These are phyloP conservation scores for Boletus huronensis DNA, from an alignment of 768 basidiomycete species.

Conservation along the genomic window DNA sequence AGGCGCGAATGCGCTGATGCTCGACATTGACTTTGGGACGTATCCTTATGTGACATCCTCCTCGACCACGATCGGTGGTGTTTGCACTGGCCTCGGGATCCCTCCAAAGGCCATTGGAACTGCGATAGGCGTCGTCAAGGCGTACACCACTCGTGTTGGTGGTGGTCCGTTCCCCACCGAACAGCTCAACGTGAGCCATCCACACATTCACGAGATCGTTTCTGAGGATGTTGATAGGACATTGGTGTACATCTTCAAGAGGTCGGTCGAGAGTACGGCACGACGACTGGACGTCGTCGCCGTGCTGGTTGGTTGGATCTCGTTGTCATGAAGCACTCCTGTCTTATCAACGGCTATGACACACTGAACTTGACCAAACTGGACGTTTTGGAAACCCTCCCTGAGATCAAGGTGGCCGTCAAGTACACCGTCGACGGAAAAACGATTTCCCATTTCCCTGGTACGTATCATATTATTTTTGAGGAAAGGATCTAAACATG, in stretches of 20 bases:
- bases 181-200: constrained; percentile 69
- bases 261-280: constrained; percentile 88
- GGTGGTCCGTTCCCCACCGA: constrained; percentile 98
- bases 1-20: constrained; percentile 98
- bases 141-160: constrained; percentile 98
- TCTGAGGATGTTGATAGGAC: constrained; percentile 43
- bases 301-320: constrained; percentile 98
- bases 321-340: constrained; percentile 90
- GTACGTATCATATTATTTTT: constrained; percentile 38
- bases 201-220: neutral
- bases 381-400: constrained; percentile 81
- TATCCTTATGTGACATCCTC: constrained; percentile 98
- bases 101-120: constrained; percentile 87
- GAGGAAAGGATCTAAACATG: neutral
- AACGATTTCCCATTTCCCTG: constrained; percentile 82
- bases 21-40: constrained; percentile 96
- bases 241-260: constrained; percentile 87
- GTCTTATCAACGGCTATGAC: constrained; percentile 94
- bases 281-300: constrained; percentile 87
- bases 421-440: constrained; percentile 76
- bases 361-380: constrained; percentile 92
- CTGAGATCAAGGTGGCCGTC: constrained; percentile 85
- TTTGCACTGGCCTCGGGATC: constrained; percentile 96
- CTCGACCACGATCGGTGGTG: constrained; percentile 89
- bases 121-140: constrained; percentile 92